Conservation (phyloP, 345 rosid genomes). For the Eucalyptus erythrocorys region DNA sequence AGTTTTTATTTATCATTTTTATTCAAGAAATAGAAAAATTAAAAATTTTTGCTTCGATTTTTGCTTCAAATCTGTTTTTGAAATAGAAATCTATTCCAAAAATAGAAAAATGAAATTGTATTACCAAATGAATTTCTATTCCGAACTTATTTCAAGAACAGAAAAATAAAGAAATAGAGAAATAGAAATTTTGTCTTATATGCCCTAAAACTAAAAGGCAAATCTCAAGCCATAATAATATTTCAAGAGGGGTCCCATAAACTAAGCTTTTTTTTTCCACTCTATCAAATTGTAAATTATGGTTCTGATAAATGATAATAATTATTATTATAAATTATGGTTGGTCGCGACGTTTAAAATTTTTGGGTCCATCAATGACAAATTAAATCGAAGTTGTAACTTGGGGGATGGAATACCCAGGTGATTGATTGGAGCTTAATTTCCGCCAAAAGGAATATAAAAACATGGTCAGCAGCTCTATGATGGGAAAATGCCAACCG, state of each 20-base stretch:
- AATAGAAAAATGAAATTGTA: too few relatives aligned
- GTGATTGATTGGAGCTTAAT: neutral
- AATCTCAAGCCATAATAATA: neutral
- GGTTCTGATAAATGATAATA: neutral
- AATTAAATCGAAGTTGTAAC: neutral
- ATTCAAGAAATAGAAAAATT: fast-evolving
- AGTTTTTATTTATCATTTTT: too few relatives aligned
- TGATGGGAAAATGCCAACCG: neutral
- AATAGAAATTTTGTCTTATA: too few relatives aligned
- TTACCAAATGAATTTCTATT: fast-evolving
- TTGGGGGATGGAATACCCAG: neutral
- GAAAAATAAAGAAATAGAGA: too few relatives aligned
- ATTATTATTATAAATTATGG: neutral
- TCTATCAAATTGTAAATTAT: neutral
- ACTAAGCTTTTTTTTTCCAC: neutral
- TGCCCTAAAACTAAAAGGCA: too few relatives aligned
- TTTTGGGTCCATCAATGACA: neutral
- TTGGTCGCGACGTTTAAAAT: neutral
- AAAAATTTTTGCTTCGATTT: too few relatives aligned
- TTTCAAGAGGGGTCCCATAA: neutral
- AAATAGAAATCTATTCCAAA: too few relatives aligned
- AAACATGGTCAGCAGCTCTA: neutral
- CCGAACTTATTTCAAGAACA: too few relatives aligned
- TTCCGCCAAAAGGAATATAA: neutral
- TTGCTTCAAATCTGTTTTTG: too few relatives aligned